Evolutionary conservation across 2,329 filamentous ascomycete genomes (phyloP).

Genomic region (Penicillium italicum): DNA sequence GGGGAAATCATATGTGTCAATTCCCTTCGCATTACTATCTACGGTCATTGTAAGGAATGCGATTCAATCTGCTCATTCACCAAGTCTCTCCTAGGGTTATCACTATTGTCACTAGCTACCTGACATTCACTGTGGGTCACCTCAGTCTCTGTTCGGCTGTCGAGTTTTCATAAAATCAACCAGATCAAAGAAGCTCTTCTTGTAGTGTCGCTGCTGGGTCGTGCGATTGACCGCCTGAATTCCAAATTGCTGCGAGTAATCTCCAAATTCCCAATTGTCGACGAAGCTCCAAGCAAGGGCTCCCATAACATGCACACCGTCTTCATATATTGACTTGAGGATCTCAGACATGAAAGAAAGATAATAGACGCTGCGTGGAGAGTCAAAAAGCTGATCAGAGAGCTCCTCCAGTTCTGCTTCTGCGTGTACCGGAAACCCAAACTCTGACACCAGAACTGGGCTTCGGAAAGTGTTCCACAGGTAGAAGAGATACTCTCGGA

Average conservation of each 20-base stretch:
- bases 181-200: conserved; percentile 58
- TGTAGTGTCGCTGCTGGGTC: conserved; percentile 50
- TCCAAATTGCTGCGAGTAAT: conserved; percentile 51
- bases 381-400: conserved; percentile 53
- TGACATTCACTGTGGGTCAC: background rate
- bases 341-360: conserved; percentile 53
- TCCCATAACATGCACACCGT: conserved; percentile 54
- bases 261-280: conserved; percentile 58
- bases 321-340: conserved; percentile 55
- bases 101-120: background rate
- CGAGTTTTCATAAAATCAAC: conserved; percentile 49
- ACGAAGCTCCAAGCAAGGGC: conserved; percentile 53
- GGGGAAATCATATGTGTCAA: too few relatives aligned
- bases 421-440: conserved; percentile 55
- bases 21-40: background rate
- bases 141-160: conserved; percentile 3
- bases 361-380: conserved; percentile 54
- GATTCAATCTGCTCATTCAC: background rate
- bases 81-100: background rate
- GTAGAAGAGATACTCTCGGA: conserved; percentile 53
- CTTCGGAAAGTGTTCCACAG: conserved; percentile 57
- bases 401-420: conserved; percentile 44
- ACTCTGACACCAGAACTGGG: conserved; percentile 51
- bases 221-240: conserved; percentile 56
- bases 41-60: background rate